These are phyloP conservation scores for Laetiporus sulphureus DNA, from an alignment of 1,284 basidiomycete species.

Conservation along the genomic window DNA sequence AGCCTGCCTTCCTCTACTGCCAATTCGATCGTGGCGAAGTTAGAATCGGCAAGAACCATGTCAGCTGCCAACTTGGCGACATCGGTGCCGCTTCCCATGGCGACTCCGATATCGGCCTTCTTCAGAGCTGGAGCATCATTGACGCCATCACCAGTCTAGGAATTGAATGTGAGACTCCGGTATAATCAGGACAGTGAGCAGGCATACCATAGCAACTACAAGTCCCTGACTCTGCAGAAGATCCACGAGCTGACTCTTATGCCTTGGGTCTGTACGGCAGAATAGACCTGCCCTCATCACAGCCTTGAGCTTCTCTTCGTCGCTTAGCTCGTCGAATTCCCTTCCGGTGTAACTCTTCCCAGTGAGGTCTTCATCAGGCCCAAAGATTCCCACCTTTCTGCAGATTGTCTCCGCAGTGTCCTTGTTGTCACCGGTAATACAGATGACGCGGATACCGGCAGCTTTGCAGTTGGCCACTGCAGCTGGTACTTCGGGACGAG, in stretches of 20 bases:
- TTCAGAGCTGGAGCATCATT: conserved; percentile 97
- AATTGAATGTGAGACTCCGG: conserved; percentile 10
- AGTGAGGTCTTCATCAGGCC: conserved; percentile 71
- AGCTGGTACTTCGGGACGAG: conserved; percentile 85
- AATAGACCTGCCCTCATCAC: conserved; percentile 88
- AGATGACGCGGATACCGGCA: conserved; percentile 94
- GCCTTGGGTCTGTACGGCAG: conserved; percentile 89
- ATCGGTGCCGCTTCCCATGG: conserved; percentile 99
- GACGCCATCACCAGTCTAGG: conserved; percentile 85
- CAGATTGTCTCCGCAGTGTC: conserved; percentile 97
- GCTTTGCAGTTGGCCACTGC: conserved; percentile 89
- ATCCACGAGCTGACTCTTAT: conserved; percentile 95
- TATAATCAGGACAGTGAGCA: background rate
- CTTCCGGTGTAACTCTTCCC: conserved; percentile 94
- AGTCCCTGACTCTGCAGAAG: conserved; percentile 88
- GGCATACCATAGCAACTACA: conserved; percentile 93
- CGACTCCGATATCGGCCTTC: conserved; percentile 96
- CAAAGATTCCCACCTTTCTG: conserved; percentile 92
- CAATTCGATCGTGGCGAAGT: conserved; percentile 89
- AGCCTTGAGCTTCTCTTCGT: conserved; percentile 78
- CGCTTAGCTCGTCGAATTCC: conserved; percentile 80
- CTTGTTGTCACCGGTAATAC: conserved; percentile 99
- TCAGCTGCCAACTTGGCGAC: conserved; percentile 98
- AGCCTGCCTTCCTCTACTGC: conserved; percentile 96
- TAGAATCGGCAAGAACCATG: conserved; percentile 88